A percentile compares a stretch with the other conserved stretches of the same genome.
Conservation (phyloP, 352 stramenopile species). For the Globisporangium takayamanum region DNA sequence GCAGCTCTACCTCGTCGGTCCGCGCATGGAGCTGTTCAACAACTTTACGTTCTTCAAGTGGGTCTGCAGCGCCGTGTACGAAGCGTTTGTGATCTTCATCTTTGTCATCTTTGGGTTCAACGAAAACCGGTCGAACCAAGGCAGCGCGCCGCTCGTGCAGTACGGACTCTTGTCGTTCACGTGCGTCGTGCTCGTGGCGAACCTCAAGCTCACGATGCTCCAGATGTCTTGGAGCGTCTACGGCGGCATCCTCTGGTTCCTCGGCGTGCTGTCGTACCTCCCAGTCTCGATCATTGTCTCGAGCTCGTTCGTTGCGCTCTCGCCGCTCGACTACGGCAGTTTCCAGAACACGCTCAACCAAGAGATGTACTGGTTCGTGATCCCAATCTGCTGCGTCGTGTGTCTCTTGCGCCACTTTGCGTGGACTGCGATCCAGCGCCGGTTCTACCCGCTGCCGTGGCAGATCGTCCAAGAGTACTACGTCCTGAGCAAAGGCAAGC, state of each 20-base stretch:
- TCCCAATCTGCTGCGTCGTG: slow-evolving; percentile 47
- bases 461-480: slow-evolving; percentile 81
- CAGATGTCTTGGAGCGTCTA: slow-evolving; percentile 75
- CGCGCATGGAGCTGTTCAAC: slow-evolving; percentile 78
- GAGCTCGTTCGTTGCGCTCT: slow-evolving; percentile 58
- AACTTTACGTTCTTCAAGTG: slow-evolving; percentile 82
- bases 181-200: slow-evolving; percentile 90
- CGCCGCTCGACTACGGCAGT: slow-evolving; percentile 59
- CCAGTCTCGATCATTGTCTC: slow-evolving; percentile 53
- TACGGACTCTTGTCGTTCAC: slow-evolving; percentile 92
- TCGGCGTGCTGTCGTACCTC: slow-evolving; percentile 62
- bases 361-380: slow-evolving; percentile 65
- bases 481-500: slow-evolving; percentile 24
- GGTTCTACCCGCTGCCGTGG: slow-evolving; percentile 70
- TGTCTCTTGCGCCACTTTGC: slow-evolving; percentile 61
- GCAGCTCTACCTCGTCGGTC: slow-evolving; percentile 67
- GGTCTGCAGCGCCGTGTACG: slow-evolving; percentile 73
- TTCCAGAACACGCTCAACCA: slow-evolving; percentile 67
- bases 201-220: slow-evolving; percentile 86
- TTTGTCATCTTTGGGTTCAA: slow-evolving; percentile 73
- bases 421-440: slow-evolving; percentile 65
- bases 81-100: slow-evolving; percentile 61
- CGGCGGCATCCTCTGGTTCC: slow-evolving; percentile 39
- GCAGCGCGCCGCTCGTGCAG: slow-evolving; percentile 88
- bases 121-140: slow-evolving; percentile 55